Percentiles rank a stretch among this genome's conserved stretches.
Conservation (phyloP, 768 basidiomycete genomes). For the Paxillus ammoniavirescens region DNA sequence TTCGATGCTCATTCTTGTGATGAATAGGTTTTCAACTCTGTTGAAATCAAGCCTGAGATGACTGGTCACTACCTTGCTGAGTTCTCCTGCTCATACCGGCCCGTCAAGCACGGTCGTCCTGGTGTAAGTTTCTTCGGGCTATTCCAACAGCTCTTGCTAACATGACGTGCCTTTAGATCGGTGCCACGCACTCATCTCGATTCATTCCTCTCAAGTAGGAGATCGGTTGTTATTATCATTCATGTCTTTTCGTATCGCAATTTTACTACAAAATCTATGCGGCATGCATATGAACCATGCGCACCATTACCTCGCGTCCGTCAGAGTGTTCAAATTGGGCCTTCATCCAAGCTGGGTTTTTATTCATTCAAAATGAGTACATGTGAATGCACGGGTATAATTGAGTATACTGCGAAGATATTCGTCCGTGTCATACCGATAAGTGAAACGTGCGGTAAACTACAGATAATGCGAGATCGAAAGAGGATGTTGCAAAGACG, state of each 20-base stretch:
- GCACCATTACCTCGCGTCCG: background rate
- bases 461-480: conserved; percentile 58
- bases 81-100: conserved; percentile 95
- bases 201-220: conserved; percentile 97
- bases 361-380: conserved; percentile 39
- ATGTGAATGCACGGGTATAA: conserved; percentile 51
- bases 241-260: conserved; percentile 25
- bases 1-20: conserved; percentile 1
- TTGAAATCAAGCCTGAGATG: conserved; percentile 99
- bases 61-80: conserved; percentile 99
- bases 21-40: conserved; percentile 82
- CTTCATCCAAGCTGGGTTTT: conserved; percentile 7
- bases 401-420: conserved; percentile 54
- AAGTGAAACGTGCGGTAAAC: conserved; percentile 50
- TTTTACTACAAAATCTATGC: conserved; percentile 35
- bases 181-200: conserved; percentile 88
- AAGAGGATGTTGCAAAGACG: conserved; percentile 31
- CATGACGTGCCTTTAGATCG: conserved; percentile 49
- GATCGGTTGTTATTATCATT: conserved; percentile 14
- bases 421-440: conserved; percentile 61
- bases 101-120: conserved; percentile 99
- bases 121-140: conserved; percentile 68
- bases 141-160: conserved; percentile 8
- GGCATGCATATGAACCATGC: conserved; percentile 27
- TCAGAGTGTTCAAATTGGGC: background rate